These are phyloP conservation scores for Alternaria atra DNA, from an alignment of 2,329 filamentous ascomycete genomes.

Conservation along the genomic window DNA sequence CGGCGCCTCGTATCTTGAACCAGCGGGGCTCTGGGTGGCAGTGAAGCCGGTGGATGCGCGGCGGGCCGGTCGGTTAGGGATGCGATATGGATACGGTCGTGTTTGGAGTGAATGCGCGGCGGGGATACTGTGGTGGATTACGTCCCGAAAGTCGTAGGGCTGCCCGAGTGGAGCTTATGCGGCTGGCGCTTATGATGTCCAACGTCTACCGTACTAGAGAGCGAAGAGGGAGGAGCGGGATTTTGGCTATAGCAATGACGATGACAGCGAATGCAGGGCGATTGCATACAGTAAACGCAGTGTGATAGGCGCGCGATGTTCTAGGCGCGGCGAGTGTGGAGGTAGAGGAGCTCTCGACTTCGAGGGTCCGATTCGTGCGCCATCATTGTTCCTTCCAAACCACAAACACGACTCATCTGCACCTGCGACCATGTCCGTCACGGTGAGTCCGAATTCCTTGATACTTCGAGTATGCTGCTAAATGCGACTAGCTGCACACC, in stretches of 20 bases:
- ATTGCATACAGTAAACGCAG: slow-evolving; percentile 10
- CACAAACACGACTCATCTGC: slow-evolving; percentile 22
- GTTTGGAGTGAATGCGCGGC: slow-evolving; percentile 19
- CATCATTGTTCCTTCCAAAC: slow-evolving; percentile 10
- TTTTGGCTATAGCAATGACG: slow-evolving; percentile 4
- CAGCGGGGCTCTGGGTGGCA: slow-evolving; percentile 32
- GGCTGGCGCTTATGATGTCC: slow-evolving; percentile 14
- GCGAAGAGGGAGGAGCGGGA: background rate
- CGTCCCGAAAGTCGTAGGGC: slow-evolving; percentile 22
- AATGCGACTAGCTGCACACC: slow-evolving; percentile 72
- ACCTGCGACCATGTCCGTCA: slow-evolving; percentile 57
- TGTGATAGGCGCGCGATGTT: slow-evolving; percentile 14
- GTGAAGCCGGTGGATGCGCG: slow-evolving; percentile 16
- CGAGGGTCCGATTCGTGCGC: slow-evolving; percentile 11
- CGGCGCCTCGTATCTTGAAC: slow-evolving; percentile 27
- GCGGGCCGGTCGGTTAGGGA: slow-evolving; percentile 17
- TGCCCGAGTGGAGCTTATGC: slow-evolving; percentile 12
- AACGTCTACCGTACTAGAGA: slow-evolving; percentile 1
- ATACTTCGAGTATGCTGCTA: background rate
- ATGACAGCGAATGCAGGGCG: slow-evolving; percentile 14
- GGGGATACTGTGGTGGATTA: slow-evolving; percentile 18
- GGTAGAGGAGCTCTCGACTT: slow-evolving; percentile 11
- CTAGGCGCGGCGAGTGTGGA: slow-evolving; percentile 17
- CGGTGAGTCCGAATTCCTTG: slow-evolving; percentile 42
- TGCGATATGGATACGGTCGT: slow-evolving; percentile 7